phyloP scores from a whole-genome alignment of 2,329 filamentous ascomycete species.

The Colletotrichum sp. region DNA sequence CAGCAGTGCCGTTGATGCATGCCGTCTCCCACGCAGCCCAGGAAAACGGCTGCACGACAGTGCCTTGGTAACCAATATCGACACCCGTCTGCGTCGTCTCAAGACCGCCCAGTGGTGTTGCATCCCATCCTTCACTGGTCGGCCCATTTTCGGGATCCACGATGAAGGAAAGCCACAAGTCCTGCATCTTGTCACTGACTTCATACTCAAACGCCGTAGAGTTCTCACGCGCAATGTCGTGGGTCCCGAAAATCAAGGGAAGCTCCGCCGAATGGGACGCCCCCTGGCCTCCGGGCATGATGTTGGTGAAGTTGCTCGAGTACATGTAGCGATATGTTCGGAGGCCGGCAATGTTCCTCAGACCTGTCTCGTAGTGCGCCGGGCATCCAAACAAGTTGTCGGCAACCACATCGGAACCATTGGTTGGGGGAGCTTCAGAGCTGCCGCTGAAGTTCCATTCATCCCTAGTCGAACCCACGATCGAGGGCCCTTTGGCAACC shows the following conservation, averaged over 20 bases:
- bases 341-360: not conserved
- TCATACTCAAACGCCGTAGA: not conserved
- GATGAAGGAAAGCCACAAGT: constrained; percentile 3
- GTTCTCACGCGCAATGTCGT: constrained; percentile 12
- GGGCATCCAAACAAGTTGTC: not conserved
- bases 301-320: constrained; percentile 5
- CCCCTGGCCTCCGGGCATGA: constrained; percentile 17
- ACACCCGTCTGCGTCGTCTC: not conserved
- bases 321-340: not conserved
- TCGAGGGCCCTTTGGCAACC: not conserved
- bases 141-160: not conserved
- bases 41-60: not conserved
- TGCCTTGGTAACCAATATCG: not conserved
- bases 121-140: not conserved
- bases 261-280: constrained; percentile 32
- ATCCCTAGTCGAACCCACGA: not conserved
- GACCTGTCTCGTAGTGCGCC: not conserved
- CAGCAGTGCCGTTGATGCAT: not conserved
- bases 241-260: constrained; percentile 34
- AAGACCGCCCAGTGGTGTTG: not conserved
- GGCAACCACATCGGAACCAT: not conserved
- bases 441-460: not conserved
- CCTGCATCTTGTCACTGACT: not conserved
- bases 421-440: not conserved
- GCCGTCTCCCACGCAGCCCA: not conserved